Percentiles rank a stretch among this genome's conserved stretches.
Conservation (phyloP, 768 basidiomycete genomes). For the Sarcodon aspratus region DNA sequence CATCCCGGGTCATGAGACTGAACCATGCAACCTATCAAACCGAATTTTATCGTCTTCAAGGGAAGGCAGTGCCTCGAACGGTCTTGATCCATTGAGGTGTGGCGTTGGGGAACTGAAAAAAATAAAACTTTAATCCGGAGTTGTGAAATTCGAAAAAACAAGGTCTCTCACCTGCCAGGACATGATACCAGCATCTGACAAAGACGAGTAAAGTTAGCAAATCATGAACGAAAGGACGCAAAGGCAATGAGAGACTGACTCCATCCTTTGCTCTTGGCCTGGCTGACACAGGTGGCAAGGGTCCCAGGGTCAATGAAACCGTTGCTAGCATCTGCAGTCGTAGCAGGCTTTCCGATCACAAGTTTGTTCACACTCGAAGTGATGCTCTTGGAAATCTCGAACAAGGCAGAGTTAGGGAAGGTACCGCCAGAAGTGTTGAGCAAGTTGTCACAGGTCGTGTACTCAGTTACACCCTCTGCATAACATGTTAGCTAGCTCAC, state of each 20-base stretch:
- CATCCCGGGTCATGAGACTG: too few species aligned
- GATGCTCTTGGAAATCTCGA: slow-evolving; percentile 43
- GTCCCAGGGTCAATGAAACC: slow-evolving; percentile 47
- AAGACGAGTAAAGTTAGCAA: too few species aligned
- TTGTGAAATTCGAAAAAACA: too few species aligned
- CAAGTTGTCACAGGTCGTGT: slow-evolving; percentile 26
- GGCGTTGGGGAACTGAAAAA: too few species aligned
- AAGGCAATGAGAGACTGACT: slow-evolving; percentile 24
- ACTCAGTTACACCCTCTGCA: slow-evolving; percentile 25
- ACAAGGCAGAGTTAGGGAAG: slow-evolving; percentile 33
- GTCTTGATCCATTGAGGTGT: too few species aligned
- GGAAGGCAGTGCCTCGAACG: too few species aligned
- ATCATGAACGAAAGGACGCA: too few species aligned
- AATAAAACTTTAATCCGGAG: too few species aligned
- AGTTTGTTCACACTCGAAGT: slow-evolving; percentile 49
- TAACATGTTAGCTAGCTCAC: not conserved
- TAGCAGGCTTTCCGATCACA: slow-evolving; percentile 67
- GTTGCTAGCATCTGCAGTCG: slow-evolving; percentile 25
- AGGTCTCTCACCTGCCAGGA: too few species aligned
- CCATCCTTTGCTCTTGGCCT: slow-evolving; percentile 56
- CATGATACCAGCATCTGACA: too few species aligned
- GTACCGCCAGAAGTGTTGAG: slow-evolving; percentile 25
- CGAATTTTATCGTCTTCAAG: too few species aligned
- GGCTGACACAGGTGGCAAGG: slow-evolving; percentile 43
- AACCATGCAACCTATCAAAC: too few species aligned